phyloP scores from a whole-genome alignment of 2,329 filamentous ascomycete genomes.

The Calonectria ilicicola region DNA sequence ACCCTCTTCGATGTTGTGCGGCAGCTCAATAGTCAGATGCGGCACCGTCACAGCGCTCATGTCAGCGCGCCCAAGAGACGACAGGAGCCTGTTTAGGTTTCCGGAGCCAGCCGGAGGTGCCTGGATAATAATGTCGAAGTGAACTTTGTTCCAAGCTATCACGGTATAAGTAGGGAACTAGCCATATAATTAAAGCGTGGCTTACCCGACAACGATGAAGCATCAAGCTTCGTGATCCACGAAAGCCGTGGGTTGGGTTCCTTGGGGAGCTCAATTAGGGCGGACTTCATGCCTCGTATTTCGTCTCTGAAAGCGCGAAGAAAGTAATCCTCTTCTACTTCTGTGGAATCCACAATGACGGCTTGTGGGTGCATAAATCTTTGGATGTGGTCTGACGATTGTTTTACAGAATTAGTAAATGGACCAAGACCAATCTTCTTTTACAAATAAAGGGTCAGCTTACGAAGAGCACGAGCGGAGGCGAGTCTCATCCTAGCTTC shows the following conservation, averaged over 20 bases:
- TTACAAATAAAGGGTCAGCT: constrained; percentile 35
- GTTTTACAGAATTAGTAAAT: neutral
- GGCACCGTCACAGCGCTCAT: constrained; percentile 78
- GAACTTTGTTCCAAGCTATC: constrained; percentile 79
- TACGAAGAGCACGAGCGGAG: constrained; percentile 73
- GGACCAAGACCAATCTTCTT: neutral
- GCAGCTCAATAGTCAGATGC: constrained; percentile 87
- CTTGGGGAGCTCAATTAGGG: constrained; percentile 81
- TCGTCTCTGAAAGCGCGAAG: constrained; percentile 69
- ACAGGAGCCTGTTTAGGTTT: constrained; percentile 80
- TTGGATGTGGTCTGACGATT: constrained; percentile 70
- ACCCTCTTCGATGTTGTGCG: constrained; percentile 74
- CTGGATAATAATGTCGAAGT: constrained; percentile 86
- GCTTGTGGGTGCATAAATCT: constrained; percentile 82
- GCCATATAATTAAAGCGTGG: constrained; percentile 27
- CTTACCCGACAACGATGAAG: constrained; percentile 74
- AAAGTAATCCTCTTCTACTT: constrained; percentile 77
- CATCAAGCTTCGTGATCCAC: constrained; percentile 86
- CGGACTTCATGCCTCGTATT: constrained; percentile 61
- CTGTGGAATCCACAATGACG: constrained; percentile 77
- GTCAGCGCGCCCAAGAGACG: constrained; percentile 81
- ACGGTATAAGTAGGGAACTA: constrained; percentile 21
- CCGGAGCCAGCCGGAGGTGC: constrained; percentile 78
- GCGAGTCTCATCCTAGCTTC: constrained; percentile 76
- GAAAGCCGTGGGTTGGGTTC: constrained; percentile 71